Conservation (phyloP, 208 protist genomes). For the Trypanosomatidae sp. region DNA sequence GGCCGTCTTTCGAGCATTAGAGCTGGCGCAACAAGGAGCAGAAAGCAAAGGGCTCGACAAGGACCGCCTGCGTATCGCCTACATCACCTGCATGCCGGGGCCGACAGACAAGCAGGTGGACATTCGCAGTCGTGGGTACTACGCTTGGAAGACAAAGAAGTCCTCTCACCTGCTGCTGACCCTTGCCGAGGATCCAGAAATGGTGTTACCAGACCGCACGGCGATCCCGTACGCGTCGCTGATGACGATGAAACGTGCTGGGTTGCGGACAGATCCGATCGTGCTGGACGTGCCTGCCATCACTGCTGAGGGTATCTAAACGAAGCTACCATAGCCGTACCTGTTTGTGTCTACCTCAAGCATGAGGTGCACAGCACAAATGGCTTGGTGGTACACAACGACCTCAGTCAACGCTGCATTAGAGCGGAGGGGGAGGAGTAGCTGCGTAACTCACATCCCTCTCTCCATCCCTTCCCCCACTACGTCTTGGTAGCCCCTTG, state of each 20-base stretch:
- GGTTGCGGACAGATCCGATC: constrained; percentile 58
- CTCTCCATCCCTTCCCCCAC: neutral
- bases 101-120: constrained; percentile 91
- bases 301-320: constrained; percentile 87
- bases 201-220: constrained; percentile 87
- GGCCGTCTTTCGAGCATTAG: constrained; percentile 78
- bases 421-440: neutral
- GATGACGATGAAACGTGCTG: constrained; percentile 81
- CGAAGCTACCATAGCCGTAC: neutral
- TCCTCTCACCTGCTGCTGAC: constrained; percentile 83
- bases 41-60: constrained; percentile 89
- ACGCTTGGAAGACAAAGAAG: constrained; percentile 91
- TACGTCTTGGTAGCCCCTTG: neutral
- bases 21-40: constrained; percentile 88
- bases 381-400: neutral
- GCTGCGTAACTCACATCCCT: neutral
- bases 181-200: constrained; percentile 86
- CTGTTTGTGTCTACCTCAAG: neutral
- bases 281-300: constrained; percentile 88
- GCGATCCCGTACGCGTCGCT: constrained; percentile 86
- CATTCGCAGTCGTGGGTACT: constrained; percentile 87
- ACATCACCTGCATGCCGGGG: constrained; percentile 84
- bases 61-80: constrained; percentile 82
- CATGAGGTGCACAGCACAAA: neutral
- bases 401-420: neutral